Evolutionary conservation across 305 asterid species (phyloP), one percentile per base, ranked within the genome.

Genomic region (Andrographis paniculata): DNA sequence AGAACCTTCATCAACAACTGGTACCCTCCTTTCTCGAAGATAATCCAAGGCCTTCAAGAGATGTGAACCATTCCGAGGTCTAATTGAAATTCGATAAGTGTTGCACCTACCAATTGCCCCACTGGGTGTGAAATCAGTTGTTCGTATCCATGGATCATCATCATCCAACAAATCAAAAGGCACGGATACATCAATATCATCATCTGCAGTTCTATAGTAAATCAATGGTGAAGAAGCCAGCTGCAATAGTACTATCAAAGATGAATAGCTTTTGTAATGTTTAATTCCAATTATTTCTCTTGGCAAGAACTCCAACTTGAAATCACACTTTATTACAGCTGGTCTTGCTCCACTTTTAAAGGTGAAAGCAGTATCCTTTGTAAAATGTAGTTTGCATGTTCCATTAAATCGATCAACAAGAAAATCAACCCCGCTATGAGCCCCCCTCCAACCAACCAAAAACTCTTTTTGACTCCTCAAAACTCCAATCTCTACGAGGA

Each of bases 61-160:
- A 9, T 30, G 56, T 8, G 57, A 52, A 53, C 81, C 78, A 31
- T 71, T 48, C 50, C 84, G 59, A 19, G 95, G 95, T 46, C 60
- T 70, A 33, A 83, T 52, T 14, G 80, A 73, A 39, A 91, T 68
- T 19, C 89, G 67, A 37, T 76, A 91, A 19, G 62, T 69, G 56
- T 91, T 91, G 38, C 84, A 83, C 70, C 94, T 70, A 45, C 96
- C 99, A 45, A 86, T 68, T 15, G 82, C 96, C 42, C 95, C 88
- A 46, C 86, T 78, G 14, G 76, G 65, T 18, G 84, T 79, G 60
- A 86, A 71, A 67, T 91, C 95, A 8, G 89, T 77, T 0, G 99
- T 82, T 6, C 96, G 84, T 21, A 91, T 80, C 96, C 99, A 91
- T 0, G 95, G 99, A 70, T 91, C 96, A 63, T 91, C 95, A 48